Percentiles rank a stretch among this genome's conserved stretches.
phyloP scores from a whole-genome alignment of 257 asterid genomes.

The Vinca minor region DNA sequence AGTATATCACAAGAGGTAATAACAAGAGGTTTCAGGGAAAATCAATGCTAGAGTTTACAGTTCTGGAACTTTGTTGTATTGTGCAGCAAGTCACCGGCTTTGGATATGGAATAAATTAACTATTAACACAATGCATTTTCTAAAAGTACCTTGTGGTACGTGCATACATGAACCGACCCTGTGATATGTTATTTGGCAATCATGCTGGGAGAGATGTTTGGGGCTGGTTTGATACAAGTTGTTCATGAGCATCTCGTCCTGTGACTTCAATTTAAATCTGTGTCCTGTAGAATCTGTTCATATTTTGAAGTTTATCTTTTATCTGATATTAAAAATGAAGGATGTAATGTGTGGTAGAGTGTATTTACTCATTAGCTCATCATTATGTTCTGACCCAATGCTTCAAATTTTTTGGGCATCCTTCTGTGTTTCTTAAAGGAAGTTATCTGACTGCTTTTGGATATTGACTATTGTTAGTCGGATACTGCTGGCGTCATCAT shows the following conservation, averaged over 20 bases:
- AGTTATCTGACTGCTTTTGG: not conserved
- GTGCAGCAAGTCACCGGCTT: not conserved
- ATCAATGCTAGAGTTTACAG: not conserved
- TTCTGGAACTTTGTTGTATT: not conserved
- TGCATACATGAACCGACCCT: not conserved
- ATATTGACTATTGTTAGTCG: conserved; percentile 43
- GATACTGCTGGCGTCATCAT: conserved; percentile 74
- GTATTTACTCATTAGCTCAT: not conserved
- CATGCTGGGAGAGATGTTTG: not conserved
- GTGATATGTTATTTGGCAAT: not conserved
- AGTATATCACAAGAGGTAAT: not conserved
- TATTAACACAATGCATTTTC: not conserved
- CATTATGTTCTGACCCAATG: not conserved
- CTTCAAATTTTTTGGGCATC: not conserved
- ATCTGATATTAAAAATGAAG: not conserved
- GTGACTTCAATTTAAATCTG: not conserved
- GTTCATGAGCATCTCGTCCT: not conserved
- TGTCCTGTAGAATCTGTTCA: not conserved
- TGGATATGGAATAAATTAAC: not conserved
- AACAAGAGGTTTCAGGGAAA: not conserved
- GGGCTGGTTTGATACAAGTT: not conserved
- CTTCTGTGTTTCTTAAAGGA: not conserved
- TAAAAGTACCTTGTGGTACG: not conserved
- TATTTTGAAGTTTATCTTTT: not conserved
- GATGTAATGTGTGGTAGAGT: not conserved